phyloP scores from a whole-genome alignment of 805 yeast genomes.

The Wickerhamomyces sydowiorum region DNA sequence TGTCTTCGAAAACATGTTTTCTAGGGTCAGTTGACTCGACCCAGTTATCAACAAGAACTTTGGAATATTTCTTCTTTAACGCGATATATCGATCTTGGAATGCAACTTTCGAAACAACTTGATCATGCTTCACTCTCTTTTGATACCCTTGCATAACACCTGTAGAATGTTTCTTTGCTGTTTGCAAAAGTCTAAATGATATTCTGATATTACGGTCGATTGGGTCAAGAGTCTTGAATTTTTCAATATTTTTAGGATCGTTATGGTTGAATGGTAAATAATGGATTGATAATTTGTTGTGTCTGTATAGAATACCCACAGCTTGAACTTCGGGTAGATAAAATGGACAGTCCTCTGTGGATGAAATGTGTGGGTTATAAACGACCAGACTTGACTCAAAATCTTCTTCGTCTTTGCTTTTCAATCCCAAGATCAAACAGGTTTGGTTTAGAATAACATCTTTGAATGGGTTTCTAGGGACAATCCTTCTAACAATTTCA shows the following conservation, averaged over 20 bases:
- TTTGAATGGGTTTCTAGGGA: slow-evolving; percentile 89
- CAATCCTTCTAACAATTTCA: slow-evolving; percentile 71
- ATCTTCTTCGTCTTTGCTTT: slow-evolving; percentile 16
- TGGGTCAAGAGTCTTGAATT: slow-evolving; percentile 30
- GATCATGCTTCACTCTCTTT: slow-evolving; percentile 84
- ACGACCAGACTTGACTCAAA: slow-evolving; percentile 48
- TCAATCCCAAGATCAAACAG: slow-evolving; percentile 46
- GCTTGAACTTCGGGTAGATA: slow-evolving; percentile 84
- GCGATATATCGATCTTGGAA: slow-evolving; percentile 80
- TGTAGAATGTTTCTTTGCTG: slow-evolving; percentile 75
- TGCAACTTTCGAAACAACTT: slow-evolving; percentile 72
- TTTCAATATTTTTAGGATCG: slow-evolving; percentile 20
- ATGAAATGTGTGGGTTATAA: slow-evolving; percentile 70
- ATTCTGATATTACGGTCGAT: slow-evolving; percentile 70
- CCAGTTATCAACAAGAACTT: slow-evolving; percentile 74
- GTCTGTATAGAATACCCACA: slow-evolving; percentile 58
- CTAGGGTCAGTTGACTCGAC: slow-evolving; percentile 91
- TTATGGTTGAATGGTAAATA: slow-evolving; percentile 54
- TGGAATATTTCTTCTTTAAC: slow-evolving; percentile 78
- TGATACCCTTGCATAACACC: slow-evolving; percentile 84
- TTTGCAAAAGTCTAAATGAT: slow-evolving; percentile 71
- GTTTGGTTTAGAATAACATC: slow-evolving; percentile 84
- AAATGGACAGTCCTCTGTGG: slow-evolving; percentile 65
- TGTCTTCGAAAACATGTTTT: slow-evolving; percentile 94
- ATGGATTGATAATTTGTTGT: slow-evolving; percentile 56